Percentiles rank a stretch among this genome's conserved stretches.
phyloP scores from a whole-genome alignment of 2,329 filamentous ascomycete genomes.

The Cyclaneusma minus region DNA sequence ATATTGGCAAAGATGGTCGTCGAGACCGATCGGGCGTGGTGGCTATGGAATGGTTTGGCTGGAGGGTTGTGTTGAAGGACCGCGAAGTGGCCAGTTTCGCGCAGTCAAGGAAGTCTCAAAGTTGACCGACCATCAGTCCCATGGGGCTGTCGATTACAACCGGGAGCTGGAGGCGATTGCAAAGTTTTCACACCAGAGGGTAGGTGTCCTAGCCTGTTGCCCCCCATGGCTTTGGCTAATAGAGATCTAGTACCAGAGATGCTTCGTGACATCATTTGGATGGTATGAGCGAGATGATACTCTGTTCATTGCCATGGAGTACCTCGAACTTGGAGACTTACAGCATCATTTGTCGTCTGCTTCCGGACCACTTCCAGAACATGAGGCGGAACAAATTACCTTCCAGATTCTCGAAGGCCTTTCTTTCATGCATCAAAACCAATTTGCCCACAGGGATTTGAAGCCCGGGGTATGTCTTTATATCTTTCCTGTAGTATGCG shows the following conservation, averaged over 20 bases:
- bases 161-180: slow-evolving; percentile 2
- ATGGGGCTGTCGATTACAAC: slow-evolving; percentile 3
- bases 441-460: slow-evolving; percentile 21
- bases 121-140: no score
- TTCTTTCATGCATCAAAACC: slow-evolving; percentile 19
- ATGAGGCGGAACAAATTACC: slow-evolving; percentile 14
- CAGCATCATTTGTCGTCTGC: slow-evolving; percentile 12
- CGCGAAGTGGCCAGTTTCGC: no score
- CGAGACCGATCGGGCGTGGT: no score
- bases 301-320: slow-evolving; percentile 24
- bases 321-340: slow-evolving; percentile 20
- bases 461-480: slow-evolving; percentile 18
- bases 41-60: no score
- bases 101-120: no score
- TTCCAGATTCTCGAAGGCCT: slow-evolving; percentile 20
- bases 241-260: slow-evolving; percentile 8
- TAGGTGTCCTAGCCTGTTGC: no score
- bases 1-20: no score
- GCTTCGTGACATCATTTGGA: slow-evolving; percentile 19
- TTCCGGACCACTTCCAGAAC: slow-evolving; percentile 15
- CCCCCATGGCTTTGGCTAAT: no score
- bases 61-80: no score
- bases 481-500: not conserved
- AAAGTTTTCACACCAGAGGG: slow-evolving; percentile 3
- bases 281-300: slow-evolving; percentile 19